Evolutionary conservation across 805 yeast genomes (phyloP).

Genomic region (Pichia cabralensis): DNA sequence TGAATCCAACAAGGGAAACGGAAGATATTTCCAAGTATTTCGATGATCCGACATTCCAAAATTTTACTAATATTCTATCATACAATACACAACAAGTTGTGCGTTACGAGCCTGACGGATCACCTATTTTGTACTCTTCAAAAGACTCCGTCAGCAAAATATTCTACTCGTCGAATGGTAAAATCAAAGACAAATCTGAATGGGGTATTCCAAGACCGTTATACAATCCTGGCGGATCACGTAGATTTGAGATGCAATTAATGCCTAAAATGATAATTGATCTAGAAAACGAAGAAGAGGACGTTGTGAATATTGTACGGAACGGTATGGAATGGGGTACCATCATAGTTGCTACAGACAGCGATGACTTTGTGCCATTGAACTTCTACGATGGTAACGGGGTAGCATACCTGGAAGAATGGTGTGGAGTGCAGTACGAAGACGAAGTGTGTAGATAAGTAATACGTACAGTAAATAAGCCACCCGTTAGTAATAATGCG

Average conservation of each 20-base stretch:
- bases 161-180: constrained; percentile 22
- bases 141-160: constrained; percentile 44
- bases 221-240: constrained; percentile 45
- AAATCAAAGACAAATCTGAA: constrained; percentile 13
- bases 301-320: constrained; percentile 30
- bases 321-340: constrained; percentile 99
- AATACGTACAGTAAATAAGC: no score
- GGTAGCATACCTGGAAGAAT: constrained; percentile 17
- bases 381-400: constrained; percentile 13
- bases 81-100: constrained; percentile 83
- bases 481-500: no score
- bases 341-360: constrained; percentile 60
- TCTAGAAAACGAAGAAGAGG: constrained; percentile 41
- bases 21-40: constrained; percentile 44
- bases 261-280: constrained; percentile 92
- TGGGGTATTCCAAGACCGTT: constrained; percentile 46
- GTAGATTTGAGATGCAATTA: constrained; percentile 77
- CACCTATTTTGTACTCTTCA: constrained; percentile 64
- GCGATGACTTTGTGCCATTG: constrained; percentile 11
- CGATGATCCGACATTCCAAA: constrained; percentile 71
- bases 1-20: constrained; percentile 23
- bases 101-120: constrained; percentile 73
- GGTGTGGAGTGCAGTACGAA: constrained; percentile 23
- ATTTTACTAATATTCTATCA: constrained; percentile 63
- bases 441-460: constrained; percentile 6